phyloP scores from a whole-genome alignment of 345 rosid genomes.

The Cardamine chenopodiifolia region DNA sequence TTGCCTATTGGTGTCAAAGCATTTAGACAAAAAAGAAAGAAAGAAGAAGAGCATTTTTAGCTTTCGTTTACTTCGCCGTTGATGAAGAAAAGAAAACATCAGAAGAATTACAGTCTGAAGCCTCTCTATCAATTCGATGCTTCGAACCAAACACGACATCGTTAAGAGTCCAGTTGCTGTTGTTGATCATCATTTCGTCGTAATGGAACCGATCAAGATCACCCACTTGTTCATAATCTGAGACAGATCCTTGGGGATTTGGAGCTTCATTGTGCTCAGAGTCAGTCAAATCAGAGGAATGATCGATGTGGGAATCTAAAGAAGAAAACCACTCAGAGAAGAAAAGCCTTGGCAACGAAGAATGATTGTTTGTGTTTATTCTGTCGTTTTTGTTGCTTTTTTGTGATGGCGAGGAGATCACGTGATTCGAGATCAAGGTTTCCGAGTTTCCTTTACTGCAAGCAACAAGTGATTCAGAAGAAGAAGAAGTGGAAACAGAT shows the following conservation, averaged over 20 bases:
- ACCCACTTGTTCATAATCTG: slow-evolving; percentile 2
- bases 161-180: slow-evolving; percentile 36
- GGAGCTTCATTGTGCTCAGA: slow-evolving; percentile 38
- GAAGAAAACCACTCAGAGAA: slow-evolving; percentile 74
- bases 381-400: slow-evolving; percentile 27
- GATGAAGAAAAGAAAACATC: slow-evolving; percentile 41
- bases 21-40: background rate
- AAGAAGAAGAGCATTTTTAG: background rate
- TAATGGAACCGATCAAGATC: slow-evolving; percentile 23
- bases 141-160: slow-evolving; percentile 56
- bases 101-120: slow-evolving; percentile 43
- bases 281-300: slow-evolving; percentile 24
- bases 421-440: slow-evolving; percentile 39
- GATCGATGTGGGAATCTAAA: slow-evolving; percentile 32
- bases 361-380: background rate
- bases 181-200: slow-evolving; percentile 28
- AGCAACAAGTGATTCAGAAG: slow-evolving; percentile 29
- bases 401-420: slow-evolving; percentile 35
- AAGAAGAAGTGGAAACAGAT: slow-evolving; percentile 32
- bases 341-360: slow-evolving; percentile 53
- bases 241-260: background rate
- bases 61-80: slow-evolving; percentile 36
- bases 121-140: slow-evolving; percentile 32
- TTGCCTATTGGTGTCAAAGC: background rate
- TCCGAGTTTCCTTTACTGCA: slow-evolving; percentile 32